A percentile compares a stretch with the other conserved stretches of the same genome.
phyloP scores from a whole-genome alignment of 1,284 basidiomycete species.

The Ustanciosporium gigantosporum region DNA sequence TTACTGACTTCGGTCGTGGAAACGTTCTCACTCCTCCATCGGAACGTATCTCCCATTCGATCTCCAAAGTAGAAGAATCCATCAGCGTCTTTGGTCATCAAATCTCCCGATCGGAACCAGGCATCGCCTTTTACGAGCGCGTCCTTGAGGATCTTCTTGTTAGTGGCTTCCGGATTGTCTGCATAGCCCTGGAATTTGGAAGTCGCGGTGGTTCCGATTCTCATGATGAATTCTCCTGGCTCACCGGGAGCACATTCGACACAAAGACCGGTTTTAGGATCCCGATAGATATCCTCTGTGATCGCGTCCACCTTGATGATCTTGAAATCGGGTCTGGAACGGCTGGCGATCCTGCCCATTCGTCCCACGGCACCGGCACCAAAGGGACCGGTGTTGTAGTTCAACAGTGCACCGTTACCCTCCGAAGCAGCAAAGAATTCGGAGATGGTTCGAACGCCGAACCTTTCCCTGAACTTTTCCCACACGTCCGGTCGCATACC shows the following conservation, averaged over 20 bases:
- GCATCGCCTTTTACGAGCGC: conserved; percentile 58
- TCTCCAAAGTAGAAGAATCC: conserved; percentile 61
- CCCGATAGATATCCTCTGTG: conserved; percentile 60
- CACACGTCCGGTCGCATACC: conserved; percentile 61
- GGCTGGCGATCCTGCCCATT: conserved; percentile 42
- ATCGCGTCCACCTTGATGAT: conserved; percentile 58
- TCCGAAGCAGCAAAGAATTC: conserved; percentile 61
- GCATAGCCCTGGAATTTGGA: conserved; percentile 55
- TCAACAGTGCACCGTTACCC: conserved; percentile 58
- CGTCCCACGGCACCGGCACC: conserved; percentile 60
- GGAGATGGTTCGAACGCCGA: conserved; percentile 51
- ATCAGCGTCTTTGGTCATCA: conserved; percentile 50
- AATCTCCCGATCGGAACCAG: conserved; percentile 60
- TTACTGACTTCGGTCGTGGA: conserved; percentile 56
- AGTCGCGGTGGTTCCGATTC: conserved; percentile 39
- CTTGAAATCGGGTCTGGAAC: conserved; percentile 50
- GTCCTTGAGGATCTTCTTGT: conserved; percentile 60
- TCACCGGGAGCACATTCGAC: conserved; percentile 52
- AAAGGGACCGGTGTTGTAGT: conserved; percentile 57
- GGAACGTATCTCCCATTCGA: conserved; percentile 58
- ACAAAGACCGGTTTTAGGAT: conserved; percentile 53
- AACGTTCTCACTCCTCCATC: conserved; percentile 60
- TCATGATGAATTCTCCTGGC: conserved; percentile 58
- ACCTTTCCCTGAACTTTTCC: conserved; percentile 60
- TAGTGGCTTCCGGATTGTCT: conserved; percentile 55